phyloP scores from a whole-genome alignment of 768 basidiomycete species.

The Mycena latifolia region DNA sequence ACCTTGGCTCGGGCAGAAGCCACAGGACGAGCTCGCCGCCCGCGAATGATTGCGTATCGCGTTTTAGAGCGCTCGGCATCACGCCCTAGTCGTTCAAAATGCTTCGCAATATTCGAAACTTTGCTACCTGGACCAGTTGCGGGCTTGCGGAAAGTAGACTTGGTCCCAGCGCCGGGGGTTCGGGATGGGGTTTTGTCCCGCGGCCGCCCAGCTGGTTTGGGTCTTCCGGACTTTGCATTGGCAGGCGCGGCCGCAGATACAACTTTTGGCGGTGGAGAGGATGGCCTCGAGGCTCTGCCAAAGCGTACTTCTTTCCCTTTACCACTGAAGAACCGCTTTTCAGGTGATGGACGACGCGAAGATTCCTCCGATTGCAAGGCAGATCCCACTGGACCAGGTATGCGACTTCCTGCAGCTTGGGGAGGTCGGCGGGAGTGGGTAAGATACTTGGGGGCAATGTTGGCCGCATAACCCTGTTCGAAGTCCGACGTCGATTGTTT shows the following conservation, averaged over 20 bases:
- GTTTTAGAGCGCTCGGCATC: slow-evolving; percentile 82
- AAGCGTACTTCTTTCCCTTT: slow-evolving; percentile 56
- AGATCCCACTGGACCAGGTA: slow-evolving; percentile 65
- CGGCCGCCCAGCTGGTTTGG: slow-evolving; percentile 51
- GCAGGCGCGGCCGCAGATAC: slow-evolving; percentile 43
- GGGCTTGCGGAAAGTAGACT: slow-evolving; percentile 68
- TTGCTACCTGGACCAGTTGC: slow-evolving; percentile 67
- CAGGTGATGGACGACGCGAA: slow-evolving; percentile 79
- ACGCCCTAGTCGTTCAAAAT: slow-evolving; percentile 87
- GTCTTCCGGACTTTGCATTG: slow-evolving; percentile 44
- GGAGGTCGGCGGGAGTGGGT: slow-evolving; percentile 64
- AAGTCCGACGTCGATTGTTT: slow-evolving; percentile 85
- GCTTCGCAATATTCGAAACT: slow-evolving; percentile 90
- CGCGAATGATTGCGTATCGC: slow-evolving; percentile 88
- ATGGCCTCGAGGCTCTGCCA: slow-evolving; percentile 53
- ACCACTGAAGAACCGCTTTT: slow-evolving; percentile 63
- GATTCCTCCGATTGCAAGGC: slow-evolving; percentile 68
- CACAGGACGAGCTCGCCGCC: slow-evolving; percentile 90
- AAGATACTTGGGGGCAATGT: slow-evolving; percentile 84
- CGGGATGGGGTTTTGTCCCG: slow-evolving; percentile 61
- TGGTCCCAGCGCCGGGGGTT: slow-evolving; percentile 55
- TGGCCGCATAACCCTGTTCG: slow-evolving; percentile 93
- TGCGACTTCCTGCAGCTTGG: slow-evolving; percentile 55
- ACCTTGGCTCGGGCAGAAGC: slow-evolving; percentile 90
- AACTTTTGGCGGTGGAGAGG: slow-evolving; percentile 47